These are phyloP conservation scores for Wallacemonas sp. DNA, from an alignment of 208 protist species.

Conservation along the genomic window DNA sequence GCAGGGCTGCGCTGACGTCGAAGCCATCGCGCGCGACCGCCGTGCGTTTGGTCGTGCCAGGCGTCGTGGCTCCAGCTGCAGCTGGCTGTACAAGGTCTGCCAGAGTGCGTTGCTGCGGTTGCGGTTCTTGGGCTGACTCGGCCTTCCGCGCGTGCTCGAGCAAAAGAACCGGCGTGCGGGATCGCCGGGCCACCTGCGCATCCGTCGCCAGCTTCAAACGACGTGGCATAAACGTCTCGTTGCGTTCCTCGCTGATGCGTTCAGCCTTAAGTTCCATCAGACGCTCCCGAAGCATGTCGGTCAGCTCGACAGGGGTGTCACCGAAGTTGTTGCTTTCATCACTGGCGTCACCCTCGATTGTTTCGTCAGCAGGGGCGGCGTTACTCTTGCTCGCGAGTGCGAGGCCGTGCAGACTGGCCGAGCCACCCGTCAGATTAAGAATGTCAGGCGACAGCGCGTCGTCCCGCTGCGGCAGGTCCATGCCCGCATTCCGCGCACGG, in stretches of 20 bases:
- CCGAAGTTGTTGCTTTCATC: constrained; percentile 58
- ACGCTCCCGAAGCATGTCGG: constrained; percentile 87
- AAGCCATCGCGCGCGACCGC: constrained; percentile 3
- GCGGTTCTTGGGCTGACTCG: no score
- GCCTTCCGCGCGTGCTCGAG: no score
- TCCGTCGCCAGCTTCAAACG: constrained; percentile 48
- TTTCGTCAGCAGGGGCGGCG: constrained; percentile 66
- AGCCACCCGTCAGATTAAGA: constrained; percentile 70
- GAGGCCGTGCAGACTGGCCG: constrained; percentile 49
- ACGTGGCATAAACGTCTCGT: constrained; percentile 72
- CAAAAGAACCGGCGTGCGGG: not conserved
- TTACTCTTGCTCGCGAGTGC: constrained; percentile 60
- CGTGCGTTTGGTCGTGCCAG: no score
- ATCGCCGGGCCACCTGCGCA: constrained; percentile 27
- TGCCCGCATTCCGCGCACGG: constrained; percentile 3
- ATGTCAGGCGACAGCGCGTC: constrained; percentile 70
- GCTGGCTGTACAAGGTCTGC: not conserved
- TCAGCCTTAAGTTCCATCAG: constrained; percentile 87
- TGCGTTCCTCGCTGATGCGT: constrained; percentile 72
- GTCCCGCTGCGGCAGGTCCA: constrained; percentile 14
- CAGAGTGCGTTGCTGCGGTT: not conserved
- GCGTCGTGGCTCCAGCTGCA: no score
- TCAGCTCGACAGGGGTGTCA: constrained; percentile 84
- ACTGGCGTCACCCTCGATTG: constrained; percentile 48
- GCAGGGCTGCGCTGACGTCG: not conserved